phyloP scores from a whole-genome alignment of 139 green algal species.

The Ulvella scutata region DNA sequence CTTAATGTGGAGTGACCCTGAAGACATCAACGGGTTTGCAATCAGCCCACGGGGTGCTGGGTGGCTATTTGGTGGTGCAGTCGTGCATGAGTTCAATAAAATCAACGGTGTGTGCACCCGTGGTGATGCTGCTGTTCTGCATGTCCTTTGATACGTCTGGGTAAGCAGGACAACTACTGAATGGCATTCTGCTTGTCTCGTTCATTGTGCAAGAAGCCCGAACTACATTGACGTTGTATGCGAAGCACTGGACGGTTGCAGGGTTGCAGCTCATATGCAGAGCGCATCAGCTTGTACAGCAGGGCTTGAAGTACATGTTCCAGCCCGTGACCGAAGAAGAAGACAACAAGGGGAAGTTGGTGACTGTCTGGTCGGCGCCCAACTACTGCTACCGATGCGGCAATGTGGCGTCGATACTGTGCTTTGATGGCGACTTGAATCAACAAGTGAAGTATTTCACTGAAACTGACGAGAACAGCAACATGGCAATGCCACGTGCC shows the following conservation, averaged over 20 bases:
- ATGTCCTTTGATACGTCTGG: too few species aligned
- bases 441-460: constrained; percentile 78
- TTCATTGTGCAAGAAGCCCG: neutral
- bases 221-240: neutral
- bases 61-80: constrained; percentile 90
- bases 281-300: constrained; percentile 95
- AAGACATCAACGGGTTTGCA: constrained; percentile 96
- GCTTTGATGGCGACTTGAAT: constrained; percentile 84
- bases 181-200: too few species aligned
- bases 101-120: constrained; percentile 63
- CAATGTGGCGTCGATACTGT: constrained; percentile 93
- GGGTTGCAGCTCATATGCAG: constrained; percentile 87
- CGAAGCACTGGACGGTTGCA: neutral
- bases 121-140: too few species aligned
- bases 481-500: constrained; percentile 53
- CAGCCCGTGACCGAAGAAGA: constrained; percentile 10
- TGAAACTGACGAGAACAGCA: constrained; percentile 88
- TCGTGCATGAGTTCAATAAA: constrained; percentile 87
- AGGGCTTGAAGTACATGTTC: constrained; percentile 99
- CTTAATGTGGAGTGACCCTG: constrained; percentile 97
- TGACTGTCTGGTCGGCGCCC: constrained; percentile 95
- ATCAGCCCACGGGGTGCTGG: constrained; percentile 82
- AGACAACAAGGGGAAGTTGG: constrained; percentile 33
- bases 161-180: too few species aligned
- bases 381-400: constrained; percentile 99